These are phyloP conservation scores for Jaenimonas drosophilae DNA, from an alignment of 208 protist genomes.

Conservation along the genomic window DNA sequence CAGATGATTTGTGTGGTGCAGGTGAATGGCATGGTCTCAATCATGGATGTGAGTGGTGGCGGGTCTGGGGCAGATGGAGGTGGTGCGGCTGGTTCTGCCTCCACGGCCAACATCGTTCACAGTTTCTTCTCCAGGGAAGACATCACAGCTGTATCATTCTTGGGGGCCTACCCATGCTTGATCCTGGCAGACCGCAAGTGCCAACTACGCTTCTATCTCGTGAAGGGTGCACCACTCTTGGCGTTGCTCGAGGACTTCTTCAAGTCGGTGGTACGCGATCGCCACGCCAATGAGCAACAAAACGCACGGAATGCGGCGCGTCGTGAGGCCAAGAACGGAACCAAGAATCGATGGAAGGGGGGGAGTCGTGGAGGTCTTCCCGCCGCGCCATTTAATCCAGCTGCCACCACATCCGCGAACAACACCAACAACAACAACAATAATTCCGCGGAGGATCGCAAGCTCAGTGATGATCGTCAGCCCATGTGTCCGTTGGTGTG, in stretches of 20 bases:
- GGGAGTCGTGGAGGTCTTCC: not conserved
- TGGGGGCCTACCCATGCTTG: slow-evolving; percentile 65
- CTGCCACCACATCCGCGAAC: not conserved
- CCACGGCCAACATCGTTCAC: slow-evolving; percentile 18
- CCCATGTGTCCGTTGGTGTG: slow-evolving; percentile 10
- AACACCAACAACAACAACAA: not conserved
- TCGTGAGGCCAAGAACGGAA: not conserved
- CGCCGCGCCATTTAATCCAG: not conserved
- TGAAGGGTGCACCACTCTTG: slow-evolving; percentile 39
- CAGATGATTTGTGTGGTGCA: slow-evolving; percentile 66
- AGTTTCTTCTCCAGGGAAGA: slow-evolving; percentile 42
- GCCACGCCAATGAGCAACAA: slow-evolving; percentile 1
- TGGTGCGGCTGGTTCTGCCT: not conserved
- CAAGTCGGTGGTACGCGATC: slow-evolving; percentile 24
- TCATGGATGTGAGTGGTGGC: slow-evolving; percentile 35
- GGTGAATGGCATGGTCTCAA: slow-evolving; percentile 42
- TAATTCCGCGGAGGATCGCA: not conserved
- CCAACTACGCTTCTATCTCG: slow-evolving; percentile 44
- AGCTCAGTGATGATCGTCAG: too few relatives aligned
- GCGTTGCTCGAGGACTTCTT: slow-evolving; percentile 46
- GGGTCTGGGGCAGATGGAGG: slow-evolving; percentile 1
- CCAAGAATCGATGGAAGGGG: slow-evolving; percentile 1
- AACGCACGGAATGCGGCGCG: slow-evolving; percentile 1
- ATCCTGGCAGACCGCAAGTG: slow-evolving; percentile 48
- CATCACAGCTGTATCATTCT: slow-evolving; percentile 44